These are phyloP conservation scores for Cyclotella distinguenda DNA, from an alignment of 108 stramenopile genomes.

Conservation along the genomic window DNA sequence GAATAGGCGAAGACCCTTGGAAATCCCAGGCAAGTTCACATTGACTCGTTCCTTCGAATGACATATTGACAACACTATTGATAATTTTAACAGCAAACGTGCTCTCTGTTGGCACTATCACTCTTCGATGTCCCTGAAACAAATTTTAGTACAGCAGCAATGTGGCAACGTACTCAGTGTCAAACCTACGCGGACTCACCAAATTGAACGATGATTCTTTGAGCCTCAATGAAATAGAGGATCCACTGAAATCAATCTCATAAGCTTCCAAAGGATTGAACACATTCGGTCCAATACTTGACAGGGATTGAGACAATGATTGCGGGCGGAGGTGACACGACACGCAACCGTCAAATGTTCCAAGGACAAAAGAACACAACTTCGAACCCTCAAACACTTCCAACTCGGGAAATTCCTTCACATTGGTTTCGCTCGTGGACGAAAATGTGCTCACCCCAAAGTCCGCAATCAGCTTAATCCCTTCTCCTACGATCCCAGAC, in stretches of 20 bases:
- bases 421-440: constrained; percentile 65
- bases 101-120: constrained; percentile 83
- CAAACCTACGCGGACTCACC: constrained; percentile 7
- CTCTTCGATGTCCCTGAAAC: constrained; percentile 67
- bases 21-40: constrained; percentile 89
- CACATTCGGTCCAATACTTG: constrained; percentile 65
- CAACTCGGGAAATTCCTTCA: constrained; percentile 88
- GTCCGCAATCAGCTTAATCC: constrained; percentile 76
- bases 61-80: constrained; percentile 78
- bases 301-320: constrained; percentile 14
- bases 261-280: constrained; percentile 90
- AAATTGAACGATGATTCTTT: constrained; percentile 71
- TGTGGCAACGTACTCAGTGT: too few species aligned
- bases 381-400: constrained; percentile 83
- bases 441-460: constrained; percentile 69
- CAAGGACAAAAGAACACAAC: constrained; percentile 58
- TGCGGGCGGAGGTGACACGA: constrained; percentile 83
- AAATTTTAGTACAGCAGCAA: too few species aligned
- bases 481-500: constrained; percentile 56
- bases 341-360: constrained; percentile 65
- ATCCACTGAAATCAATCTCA: constrained; percentile 83
- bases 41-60: constrained; percentile 76
- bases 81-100: constrained; percentile 65
- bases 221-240: constrained; percentile 58
- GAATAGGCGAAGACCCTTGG: constrained; percentile 78